A percentile compares a stretch with the other conserved stretches of the same genome.
Conservation (phyloP, 2,329 filamentous ascomycete species). For the Phoma sp. region DNA sequence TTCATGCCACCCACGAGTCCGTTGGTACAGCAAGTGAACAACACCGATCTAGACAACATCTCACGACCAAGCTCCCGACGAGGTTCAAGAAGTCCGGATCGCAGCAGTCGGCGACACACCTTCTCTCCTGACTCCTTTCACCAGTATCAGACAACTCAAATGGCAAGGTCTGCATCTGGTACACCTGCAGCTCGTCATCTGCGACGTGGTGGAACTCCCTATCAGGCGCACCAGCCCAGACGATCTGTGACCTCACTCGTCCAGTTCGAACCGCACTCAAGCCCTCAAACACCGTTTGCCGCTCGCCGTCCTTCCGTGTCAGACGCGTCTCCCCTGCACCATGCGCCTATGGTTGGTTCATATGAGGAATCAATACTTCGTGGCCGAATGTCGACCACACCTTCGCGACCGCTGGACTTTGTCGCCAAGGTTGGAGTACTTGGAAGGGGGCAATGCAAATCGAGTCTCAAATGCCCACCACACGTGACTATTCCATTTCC, state of each 20-base stretch:
- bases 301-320: constrained; percentile 74
- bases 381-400: constrained; percentile 95
- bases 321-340: constrained; percentile 79
- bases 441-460: constrained; percentile 86
- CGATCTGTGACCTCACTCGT: constrained; percentile 73
- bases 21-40: constrained; percentile 86
- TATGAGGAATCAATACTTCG: constrained; percentile 97
- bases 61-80: constrained; percentile 50
- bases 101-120: constrained; percentile 71
- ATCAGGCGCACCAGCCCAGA: constrained; percentile 80
- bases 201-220: constrained; percentile 69
- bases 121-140: constrained; percentile 69
- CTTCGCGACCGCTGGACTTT: constrained; percentile 91
- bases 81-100: constrained; percentile 54
- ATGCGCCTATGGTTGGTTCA: constrained; percentile 95
- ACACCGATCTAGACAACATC: constrained; percentile 75
- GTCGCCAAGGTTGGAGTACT: constrained; percentile 94
- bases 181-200: constrained; percentile 47
- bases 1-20: constrained; percentile 92
- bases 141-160: constrained; percentile 55
- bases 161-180: constrained; percentile 39
- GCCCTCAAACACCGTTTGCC: constrained; percentile 56
- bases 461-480: constrained; percentile 82
- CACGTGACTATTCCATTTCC: constrained; percentile 92
- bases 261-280: constrained; percentile 46